phyloP scores from a whole-genome alignment of 2,329 filamentous ascomycete species.

The Cercospora sesami region DNA sequence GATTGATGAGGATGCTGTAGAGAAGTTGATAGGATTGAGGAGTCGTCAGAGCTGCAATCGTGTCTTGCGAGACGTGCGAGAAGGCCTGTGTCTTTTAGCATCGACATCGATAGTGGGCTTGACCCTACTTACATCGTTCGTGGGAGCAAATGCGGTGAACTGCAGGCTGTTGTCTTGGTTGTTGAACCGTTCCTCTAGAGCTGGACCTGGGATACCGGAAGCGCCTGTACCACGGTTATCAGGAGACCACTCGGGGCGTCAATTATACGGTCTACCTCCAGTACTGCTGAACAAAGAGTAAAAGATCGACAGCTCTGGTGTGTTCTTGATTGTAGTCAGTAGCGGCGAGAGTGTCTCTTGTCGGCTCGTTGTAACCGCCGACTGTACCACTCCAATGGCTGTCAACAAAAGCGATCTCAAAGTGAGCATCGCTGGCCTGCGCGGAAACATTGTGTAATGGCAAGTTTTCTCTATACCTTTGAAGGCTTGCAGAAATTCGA shows the following conservation, averaged over 20 bases:
- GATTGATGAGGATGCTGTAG: conserved; percentile 18
- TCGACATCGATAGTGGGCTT: not conserved
- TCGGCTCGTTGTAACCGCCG: not conserved
- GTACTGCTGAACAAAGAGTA: conserved; percentile 19
- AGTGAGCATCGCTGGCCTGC: not conserved
- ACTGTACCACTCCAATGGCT: not conserved
- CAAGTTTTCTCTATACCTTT: not conserved
- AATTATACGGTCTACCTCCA: not conserved
- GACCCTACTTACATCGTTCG: conserved; percentile 17
- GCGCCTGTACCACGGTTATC: conserved; percentile 1
- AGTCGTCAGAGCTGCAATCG: conserved; percentile 9
- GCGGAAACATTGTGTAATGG: not conserved
- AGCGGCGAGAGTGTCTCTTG: conserved; percentile 2
- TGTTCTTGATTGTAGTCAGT: conserved; percentile 17
- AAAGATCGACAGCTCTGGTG: conserved; percentile 17
- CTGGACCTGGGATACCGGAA: conserved; percentile 19
- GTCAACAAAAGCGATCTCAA: not conserved
- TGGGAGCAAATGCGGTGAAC: conserved; percentile 24
- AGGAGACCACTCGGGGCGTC: not conserved
- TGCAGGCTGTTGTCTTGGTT: conserved; percentile 10
- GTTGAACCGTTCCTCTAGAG: conserved; percentile 26
- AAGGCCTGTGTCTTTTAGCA: conserved; percentile 12
- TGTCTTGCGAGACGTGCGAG: conserved; percentile 6
- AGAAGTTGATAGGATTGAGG: conserved; percentile 19
- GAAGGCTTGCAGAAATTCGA: not conserved